These are phyloP conservation scores for Cutaneotrichosporon spelunceum DNA, from an alignment of 1,284 basidiomycete species.

Conservation along the genomic window DNA sequence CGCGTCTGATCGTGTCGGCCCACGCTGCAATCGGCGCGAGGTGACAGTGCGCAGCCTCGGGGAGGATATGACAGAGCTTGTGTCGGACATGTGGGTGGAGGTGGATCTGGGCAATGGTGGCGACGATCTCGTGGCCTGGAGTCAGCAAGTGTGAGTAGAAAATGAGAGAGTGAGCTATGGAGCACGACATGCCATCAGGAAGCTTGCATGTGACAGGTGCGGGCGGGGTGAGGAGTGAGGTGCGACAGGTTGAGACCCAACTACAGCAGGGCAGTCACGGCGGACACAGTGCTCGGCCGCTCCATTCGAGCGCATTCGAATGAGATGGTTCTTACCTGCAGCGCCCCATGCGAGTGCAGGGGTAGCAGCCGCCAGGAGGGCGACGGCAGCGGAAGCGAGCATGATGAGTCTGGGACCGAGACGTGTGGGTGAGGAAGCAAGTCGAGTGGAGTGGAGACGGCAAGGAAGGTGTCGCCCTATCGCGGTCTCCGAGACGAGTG, in stretches of 20 bases:
- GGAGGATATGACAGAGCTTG: slow-evolving; percentile 65
- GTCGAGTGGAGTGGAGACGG: not conserved
- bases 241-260: not conserved
- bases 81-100: slow-evolving; percentile 70
- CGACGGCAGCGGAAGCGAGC: slow-evolving; percentile 10
- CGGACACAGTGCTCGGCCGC: not conserved
- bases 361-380: slow-evolving; percentile 6
- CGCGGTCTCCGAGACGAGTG: not conserved
- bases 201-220: not conserved
- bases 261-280: not conserved
- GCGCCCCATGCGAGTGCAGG: slow-evolving; percentile 12
- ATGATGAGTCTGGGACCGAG: not conserved
- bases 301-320: not conserved
- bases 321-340: slow-evolving; percentile 7
- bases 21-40: slow-evolving; percentile 77
- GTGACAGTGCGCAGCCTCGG: slow-evolving; percentile 62
- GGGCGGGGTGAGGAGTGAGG: not conserved
- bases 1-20: slow-evolving; percentile 69
- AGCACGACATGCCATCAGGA: too few relatives aligned
- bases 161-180: not conserved
- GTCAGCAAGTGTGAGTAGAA: not conserved
- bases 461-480: not conserved
- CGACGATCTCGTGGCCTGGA: slow-evolving; percentile 81
- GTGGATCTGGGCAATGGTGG: slow-evolving; percentile 88
- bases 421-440: not conserved